phyloP scores from a whole-genome alignment of 371 early-diverging fungal genomes.

The Mucor indicus region DNA sequence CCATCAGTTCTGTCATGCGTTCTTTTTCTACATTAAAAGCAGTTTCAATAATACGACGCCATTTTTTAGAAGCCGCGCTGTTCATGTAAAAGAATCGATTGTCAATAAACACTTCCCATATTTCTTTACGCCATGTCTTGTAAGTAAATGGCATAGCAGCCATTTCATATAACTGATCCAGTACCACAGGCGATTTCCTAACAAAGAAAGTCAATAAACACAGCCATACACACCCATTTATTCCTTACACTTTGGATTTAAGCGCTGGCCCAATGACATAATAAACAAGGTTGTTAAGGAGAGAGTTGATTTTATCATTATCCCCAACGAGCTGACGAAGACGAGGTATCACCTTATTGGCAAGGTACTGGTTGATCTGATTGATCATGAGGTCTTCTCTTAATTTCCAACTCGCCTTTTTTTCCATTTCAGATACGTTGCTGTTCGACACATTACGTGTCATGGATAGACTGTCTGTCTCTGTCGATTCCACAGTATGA shows the following conservation, averaged over 20 bases:
- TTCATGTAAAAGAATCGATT: slow-evolving; percentile 71
- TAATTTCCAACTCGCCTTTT: slow-evolving; percentile 43
- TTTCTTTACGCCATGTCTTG: slow-evolving; percentile 76
- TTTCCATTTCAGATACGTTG: slow-evolving; percentile 48
- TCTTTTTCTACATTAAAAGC: slow-evolving; percentile 74
- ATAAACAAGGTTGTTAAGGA: slow-evolving; percentile 73
- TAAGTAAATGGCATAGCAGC: slow-evolving; percentile 64
- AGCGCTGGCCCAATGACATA: slow-evolving; percentile 75
- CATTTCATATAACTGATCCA: slow-evolving; percentile 55
- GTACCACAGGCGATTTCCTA: slow-evolving; percentile 31
- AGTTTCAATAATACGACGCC: slow-evolving; percentile 67
- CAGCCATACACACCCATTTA: background rate
- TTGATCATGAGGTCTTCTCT: slow-evolving; percentile 51
- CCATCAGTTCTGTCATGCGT: slow-evolving; percentile 65
- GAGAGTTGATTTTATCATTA: slow-evolving; percentile 65
- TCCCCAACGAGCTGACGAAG: slow-evolving; percentile 66
- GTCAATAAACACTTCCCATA: slow-evolving; percentile 79
- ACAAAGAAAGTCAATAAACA: slow-evolving; percentile 9
- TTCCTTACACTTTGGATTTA: slow-evolving; percentile 51
- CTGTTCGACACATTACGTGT: slow-evolving; percentile 35
- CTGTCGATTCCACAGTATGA: slow-evolving; percentile 9
- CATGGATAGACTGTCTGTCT: background rate
- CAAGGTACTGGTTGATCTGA: slow-evolving; percentile 50
- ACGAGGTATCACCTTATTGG: slow-evolving; percentile 63
- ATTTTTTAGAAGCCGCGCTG: slow-evolving; percentile 47